Percentiles rank a stretch among this genome's conserved stretches.
These are phyloP conservation scores for Fonsecaea pedrosoi DNA, from an alignment of 2,329 filamentous ascomycete species.

Conservation along the genomic window DNA sequence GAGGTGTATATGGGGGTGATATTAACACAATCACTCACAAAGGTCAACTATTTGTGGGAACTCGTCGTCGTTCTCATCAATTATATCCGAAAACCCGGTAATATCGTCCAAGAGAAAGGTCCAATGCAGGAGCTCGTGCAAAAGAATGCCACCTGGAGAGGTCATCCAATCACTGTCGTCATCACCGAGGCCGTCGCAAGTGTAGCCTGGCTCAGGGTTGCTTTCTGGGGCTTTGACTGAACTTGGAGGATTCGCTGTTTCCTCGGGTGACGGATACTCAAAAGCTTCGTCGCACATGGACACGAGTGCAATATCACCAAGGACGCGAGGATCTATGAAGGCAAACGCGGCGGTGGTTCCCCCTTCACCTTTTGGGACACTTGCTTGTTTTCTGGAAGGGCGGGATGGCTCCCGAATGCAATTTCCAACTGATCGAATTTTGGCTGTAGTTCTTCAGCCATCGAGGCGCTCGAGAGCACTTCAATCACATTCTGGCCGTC, in stretches of 20 bases:
- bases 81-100: constrained; percentile 8
- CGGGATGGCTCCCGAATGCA: constrained; percentile 13
- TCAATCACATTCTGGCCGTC: constrained; percentile 3
- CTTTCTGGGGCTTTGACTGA: not conserved
- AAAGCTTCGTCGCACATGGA: constrained; percentile 17
- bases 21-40: not conserved
- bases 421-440: constrained; percentile 21
- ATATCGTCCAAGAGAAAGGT: constrained; percentile 16
- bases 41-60: constrained; percentile 16
- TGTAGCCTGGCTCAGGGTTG: constrained; percentile 3
- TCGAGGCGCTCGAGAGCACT: not conserved
- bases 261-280: constrained; percentile 3
- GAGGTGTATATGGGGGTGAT: not conserved
- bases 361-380: not conserved
- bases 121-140: constrained; percentile 29
- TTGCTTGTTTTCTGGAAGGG: constrained; percentile 6
- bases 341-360: not conserved
- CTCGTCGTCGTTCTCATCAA: constrained; percentile 13
- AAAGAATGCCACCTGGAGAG: constrained; percentile 14
- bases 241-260: constrained; percentile 11
- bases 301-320: not conserved
- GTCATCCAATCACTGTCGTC: constrained; percentile 24
- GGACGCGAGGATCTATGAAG: not conserved
- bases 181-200: constrained; percentile 18
- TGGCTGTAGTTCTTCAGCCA: constrained; percentile 7